Percentiles rank a stretch among this genome's conserved stretches.
phyloP scores from a whole-genome alignment of 805 yeast species.

The Cyberlindnera petersonii region DNA sequence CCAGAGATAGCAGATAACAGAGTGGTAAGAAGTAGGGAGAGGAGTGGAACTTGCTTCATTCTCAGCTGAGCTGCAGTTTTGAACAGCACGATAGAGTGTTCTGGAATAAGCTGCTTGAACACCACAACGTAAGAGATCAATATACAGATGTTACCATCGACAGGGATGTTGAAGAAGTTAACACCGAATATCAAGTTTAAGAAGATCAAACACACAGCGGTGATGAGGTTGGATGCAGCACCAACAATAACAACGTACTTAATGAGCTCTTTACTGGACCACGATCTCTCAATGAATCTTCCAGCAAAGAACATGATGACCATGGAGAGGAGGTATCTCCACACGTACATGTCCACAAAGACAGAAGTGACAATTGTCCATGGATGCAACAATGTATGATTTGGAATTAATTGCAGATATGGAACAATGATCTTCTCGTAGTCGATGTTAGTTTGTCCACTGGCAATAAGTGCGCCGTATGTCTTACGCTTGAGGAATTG shows the following conservation, averaged over 20 bases:
- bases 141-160: conserved; percentile 53
- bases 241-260: conserved; percentile 48
- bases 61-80: conserved; percentile 47
- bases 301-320: conserved; percentile 55
- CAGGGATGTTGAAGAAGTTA: conserved; percentile 36
- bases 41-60: conserved; percentile 60
- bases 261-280: conserved; percentile 55
- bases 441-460: conserved; percentile 25
- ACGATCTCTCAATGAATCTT: conserved; percentile 58
- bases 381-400: conserved; percentile 50
- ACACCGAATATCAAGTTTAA: conserved; percentile 26
- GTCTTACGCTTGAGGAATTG: conserved; percentile 38
- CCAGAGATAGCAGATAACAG: conserved; percentile 27
- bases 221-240: conserved; percentile 47
- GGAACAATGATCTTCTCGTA: conserved; percentile 49
- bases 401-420: conserved; percentile 60
- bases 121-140: conserved; percentile 58
- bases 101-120: conserved; percentile 62
- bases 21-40: conserved; percentile 30
- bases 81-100: conserved; percentile 50
- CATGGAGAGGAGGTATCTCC: conserved; percentile 44
- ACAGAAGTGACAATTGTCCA: conserved; percentile 62
- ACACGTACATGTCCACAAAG: conserved; percentile 54
- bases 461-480: conserved; percentile 26
- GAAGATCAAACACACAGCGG: conserved; percentile 26